phyloP scores from a whole-genome alignment of 202 grass and related monocot genomes.

The Miscanthus sacchariflorus region DNA sequence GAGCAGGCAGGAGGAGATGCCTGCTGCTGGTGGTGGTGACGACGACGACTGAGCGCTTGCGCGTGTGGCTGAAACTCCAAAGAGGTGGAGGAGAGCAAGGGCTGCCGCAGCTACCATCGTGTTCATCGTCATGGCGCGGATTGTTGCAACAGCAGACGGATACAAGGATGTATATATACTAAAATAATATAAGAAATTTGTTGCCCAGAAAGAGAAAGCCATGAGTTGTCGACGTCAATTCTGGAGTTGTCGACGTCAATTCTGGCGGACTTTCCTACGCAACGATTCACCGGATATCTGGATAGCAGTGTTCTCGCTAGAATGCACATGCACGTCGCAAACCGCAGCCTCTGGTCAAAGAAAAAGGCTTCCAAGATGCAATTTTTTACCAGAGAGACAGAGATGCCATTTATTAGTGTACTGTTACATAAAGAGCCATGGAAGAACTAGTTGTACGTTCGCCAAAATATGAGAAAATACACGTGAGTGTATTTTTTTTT shows the following conservation, averaged over 20 bases:
- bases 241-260: background rate
- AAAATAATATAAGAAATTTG: background rate
- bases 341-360: background rate
- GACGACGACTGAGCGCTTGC: background rate
- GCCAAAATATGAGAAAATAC: background rate
- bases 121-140: background rate
- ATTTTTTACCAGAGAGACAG: background rate
- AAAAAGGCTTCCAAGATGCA: background rate
- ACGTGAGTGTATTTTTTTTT: too few species aligned
- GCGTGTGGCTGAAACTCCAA: background rate
- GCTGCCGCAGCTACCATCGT: background rate
- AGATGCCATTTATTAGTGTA: background rate
- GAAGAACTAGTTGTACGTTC: background rate
- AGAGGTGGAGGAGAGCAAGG: slow-evolving; percentile 17
- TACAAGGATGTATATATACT: background rate
- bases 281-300: background rate
- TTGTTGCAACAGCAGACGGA: background rate
- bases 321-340: background rate
- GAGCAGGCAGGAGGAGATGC: slow-evolving; percentile 55
- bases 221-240: background rate
- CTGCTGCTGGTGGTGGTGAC: background rate
- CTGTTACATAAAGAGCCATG: background rate
- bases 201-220: background rate
- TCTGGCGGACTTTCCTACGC: background rate
- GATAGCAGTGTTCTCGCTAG: too few species aligned